phyloP scores from a whole-genome alignment of 2,329 filamentous ascomycete species.

The Penicillium sp. region DNA sequence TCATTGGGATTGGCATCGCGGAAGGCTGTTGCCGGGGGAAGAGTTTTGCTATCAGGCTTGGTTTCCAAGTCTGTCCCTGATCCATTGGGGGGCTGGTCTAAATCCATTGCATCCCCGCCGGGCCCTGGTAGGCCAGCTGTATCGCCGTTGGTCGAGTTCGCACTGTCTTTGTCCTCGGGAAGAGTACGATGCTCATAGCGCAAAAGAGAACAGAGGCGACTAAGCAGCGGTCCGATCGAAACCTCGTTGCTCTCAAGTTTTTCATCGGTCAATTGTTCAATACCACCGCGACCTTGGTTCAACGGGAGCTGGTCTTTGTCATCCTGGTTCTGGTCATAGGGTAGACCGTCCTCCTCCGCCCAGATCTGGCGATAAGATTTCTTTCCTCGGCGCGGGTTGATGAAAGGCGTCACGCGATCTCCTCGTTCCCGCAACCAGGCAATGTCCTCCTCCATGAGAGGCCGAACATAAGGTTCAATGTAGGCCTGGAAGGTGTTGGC shows the following conservation, averaged over 20 bases:
- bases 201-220: constrained; percentile 75
- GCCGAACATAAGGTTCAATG: constrained; percentile 85
- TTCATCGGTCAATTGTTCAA: constrained; percentile 84
- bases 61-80: constrained; percentile 42
- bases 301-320: constrained; percentile 66
- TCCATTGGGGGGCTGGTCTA: constrained; percentile 39
- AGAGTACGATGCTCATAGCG: constrained; percentile 65
- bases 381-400: constrained; percentile 81
- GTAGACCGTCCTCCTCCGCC: constrained; percentile 87
- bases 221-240: constrained; percentile 81
- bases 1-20: constrained; percentile 71
- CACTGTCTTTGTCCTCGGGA: constrained; percentile 62
- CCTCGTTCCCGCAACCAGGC: constrained; percentile 88
- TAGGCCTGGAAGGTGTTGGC: constrained; percentile 91
- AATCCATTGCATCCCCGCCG: constrained; percentile 51
- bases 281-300: constrained; percentile 79
- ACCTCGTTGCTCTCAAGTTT: constrained; percentile 85
- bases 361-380: constrained; percentile 86
- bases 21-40: constrained; percentile 74
- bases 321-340: constrained; percentile 65
- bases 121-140: constrained; percentile 32
- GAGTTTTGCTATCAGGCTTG: constrained; percentile 39
- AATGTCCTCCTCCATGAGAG: constrained; percentile 88
- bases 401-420: constrained; percentile 78
- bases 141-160: constrained; percentile 52